phyloP scores from a whole-genome alignment of 306 rosid genomes.

The Senna siamea region DNA sequence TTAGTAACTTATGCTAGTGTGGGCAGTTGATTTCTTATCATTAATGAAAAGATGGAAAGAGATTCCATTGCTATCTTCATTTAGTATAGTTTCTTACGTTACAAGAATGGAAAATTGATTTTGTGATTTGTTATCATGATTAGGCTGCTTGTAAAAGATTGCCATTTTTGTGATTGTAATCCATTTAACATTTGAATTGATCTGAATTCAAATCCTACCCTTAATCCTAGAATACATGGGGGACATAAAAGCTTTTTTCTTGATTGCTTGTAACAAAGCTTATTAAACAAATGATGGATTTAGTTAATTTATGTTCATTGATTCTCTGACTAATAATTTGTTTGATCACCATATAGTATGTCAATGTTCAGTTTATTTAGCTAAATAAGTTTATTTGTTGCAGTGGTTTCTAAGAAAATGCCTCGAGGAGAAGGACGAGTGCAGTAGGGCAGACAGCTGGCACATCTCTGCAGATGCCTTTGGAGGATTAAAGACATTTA shows the following conservation, averaged over 20 bases:
- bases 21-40: too few relatives aligned
- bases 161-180: not conserved
- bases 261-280: constrained; percentile 4
- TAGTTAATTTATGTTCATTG: not conserved
- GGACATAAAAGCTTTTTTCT: not conserved
- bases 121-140: not conserved
- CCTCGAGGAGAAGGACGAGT: constrained; percentile 72
- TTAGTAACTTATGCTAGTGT: too few relatives aligned
- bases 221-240: not conserved
- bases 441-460: constrained; percentile 13
- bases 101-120: not conserved
- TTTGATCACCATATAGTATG: not conserved
- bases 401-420: constrained; percentile 67
- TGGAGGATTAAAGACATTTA: not conserved
- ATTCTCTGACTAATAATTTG: not conserved
- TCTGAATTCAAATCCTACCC: not conserved
- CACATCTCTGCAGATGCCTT: not conserved
- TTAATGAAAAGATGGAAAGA: too few relatives aligned
- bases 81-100: too few relatives aligned
- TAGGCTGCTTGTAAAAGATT: not conserved
- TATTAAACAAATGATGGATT: not conserved
- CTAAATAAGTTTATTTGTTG: constrained; percentile 24
- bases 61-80: too few relatives aligned
- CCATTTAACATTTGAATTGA: not conserved
- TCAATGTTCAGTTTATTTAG: constrained; percentile 12